These are phyloP conservation scores for Hypoxylon cercidicola DNA, from an alignment of 495 filamentous ascomycete genomes.

Conservation along the genomic window DNA sequence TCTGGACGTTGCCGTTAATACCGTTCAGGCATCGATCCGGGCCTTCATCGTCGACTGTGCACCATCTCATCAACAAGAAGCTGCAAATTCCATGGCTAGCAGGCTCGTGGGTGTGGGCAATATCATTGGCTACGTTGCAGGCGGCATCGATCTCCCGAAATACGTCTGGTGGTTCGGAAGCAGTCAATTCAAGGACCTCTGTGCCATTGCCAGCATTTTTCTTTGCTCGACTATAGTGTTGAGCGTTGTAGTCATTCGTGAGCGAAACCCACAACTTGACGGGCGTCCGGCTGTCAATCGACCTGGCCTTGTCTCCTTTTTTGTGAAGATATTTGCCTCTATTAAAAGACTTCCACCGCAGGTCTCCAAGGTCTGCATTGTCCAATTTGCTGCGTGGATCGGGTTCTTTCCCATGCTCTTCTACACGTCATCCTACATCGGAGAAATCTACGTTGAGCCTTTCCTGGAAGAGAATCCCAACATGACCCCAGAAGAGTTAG, in stretches of 20 bases:
- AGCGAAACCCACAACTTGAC: slow-evolving; percentile 82
- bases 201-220: slow-evolving; percentile 78
- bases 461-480: slow-evolving; percentile 78
- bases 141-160: slow-evolving; percentile 78
- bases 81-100: slow-evolving; percentile 88
- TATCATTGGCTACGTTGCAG: slow-evolving; percentile 84
- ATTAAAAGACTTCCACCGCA: slow-evolving; percentile 80
- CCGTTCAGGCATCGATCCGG: slow-evolving; percentile 89
- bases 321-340: slow-evolving; percentile 77
- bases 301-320: slow-evolving; percentile 78
- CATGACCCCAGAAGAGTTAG: slow-evolving; percentile 77
- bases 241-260: slow-evolving; percentile 71
- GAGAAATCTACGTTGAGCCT: slow-evolving; percentile 87
- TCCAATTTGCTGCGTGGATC: slow-evolving; percentile 91
- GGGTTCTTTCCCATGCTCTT: slow-evolving; percentile 96
- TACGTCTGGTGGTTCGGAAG: slow-evolving; percentile 79
- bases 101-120: slow-evolving; percentile 84
- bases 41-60: slow-evolving; percentile 92
- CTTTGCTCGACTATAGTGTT: slow-evolving; percentile 72
- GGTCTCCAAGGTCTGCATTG: slow-evolving; percentile 82
- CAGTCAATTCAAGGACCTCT: slow-evolving; percentile 90
- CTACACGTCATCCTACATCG: slow-evolving; percentile 92
- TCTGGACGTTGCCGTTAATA: slow-evolving; percentile 91
- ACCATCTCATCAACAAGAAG: slow-evolving; percentile 86
- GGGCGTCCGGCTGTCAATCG: slow-evolving; percentile 65